These are phyloP conservation scores for Fusarium duplospermum DNA, from an alignment of 2,329 filamentous ascomycete genomes.

Conservation along the genomic window DNA sequence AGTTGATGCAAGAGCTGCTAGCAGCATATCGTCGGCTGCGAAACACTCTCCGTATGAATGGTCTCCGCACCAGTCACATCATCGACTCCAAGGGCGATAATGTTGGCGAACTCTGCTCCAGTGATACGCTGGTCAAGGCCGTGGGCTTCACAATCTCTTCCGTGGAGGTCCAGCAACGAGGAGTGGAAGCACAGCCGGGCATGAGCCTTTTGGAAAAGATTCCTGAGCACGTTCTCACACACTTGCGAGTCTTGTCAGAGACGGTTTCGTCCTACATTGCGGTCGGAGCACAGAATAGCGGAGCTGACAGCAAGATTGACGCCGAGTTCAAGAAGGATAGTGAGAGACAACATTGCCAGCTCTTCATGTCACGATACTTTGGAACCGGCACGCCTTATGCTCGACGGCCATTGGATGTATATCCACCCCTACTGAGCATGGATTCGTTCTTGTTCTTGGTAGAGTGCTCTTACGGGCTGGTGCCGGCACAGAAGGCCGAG, in stretches of 20 bases:
- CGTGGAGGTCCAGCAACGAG: constrained; percentile 91
- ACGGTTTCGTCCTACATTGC: constrained; percentile 88
- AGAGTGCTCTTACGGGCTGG: constrained; percentile 79
- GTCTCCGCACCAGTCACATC: constrained; percentile 57
- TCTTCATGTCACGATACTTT: constrained; percentile 74
- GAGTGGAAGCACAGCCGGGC: constrained; percentile 78
- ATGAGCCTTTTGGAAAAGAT: constrained; percentile 85
- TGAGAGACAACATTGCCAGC: constrained; percentile 78
- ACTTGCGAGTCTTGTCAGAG: constrained; percentile 88
- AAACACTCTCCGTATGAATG: constrained; percentile 68
- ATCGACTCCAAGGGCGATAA: constrained; percentile 45
- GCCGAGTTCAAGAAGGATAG: constrained; percentile 76
- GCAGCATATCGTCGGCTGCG: constrained; percentile 70
- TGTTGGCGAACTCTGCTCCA: constrained; percentile 60
- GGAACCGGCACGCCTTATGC: constrained; percentile 55
- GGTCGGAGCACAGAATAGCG: constrained; percentile 75
- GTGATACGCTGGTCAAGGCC: constrained; percentile 71
- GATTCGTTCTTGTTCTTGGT: constrained; percentile 86
- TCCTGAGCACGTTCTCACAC: constrained; percentile 84
- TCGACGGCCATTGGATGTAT: constrained; percentile 58
- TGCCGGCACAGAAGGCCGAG: constrained; percentile 75
- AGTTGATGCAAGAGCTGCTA: constrained; percentile 65
- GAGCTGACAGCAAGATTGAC: constrained; percentile 70
- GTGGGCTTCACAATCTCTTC: constrained; percentile 89
- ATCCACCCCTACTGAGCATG: constrained; percentile 70